Evolutionary conservation across 768 basidiomycete species (phyloP).

Genomic region (Lepiota subincarnata): DNA sequence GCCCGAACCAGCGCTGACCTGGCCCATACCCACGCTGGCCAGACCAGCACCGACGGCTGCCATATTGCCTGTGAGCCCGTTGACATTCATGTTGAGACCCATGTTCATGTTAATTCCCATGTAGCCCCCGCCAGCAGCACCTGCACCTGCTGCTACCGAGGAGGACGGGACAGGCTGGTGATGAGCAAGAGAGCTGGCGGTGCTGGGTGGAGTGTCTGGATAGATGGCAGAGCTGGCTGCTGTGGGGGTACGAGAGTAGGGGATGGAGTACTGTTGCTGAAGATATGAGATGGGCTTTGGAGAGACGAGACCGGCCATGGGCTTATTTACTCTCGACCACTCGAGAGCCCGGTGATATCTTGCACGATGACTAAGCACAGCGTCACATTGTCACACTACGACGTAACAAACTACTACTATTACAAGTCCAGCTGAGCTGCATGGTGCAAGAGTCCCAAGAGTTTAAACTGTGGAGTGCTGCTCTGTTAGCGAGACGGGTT

Average conservation of each 20-base stretch:
- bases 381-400: constrained; percentile 12
- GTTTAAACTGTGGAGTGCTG: constrained; percentile 31
- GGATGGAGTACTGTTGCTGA: constrained; percentile 54
- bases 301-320: constrained; percentile 62
- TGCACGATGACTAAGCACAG: constrained; percentile 6
- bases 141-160: background rate
- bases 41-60: background rate
- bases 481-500: constrained; percentile 1
- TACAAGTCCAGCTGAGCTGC: constrained; percentile 33
- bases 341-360: background rate
- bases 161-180: constrained; percentile 34
- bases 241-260: constrained; percentile 50
- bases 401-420: background rate
- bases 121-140: background rate
- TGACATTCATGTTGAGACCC: constrained; percentile 21
- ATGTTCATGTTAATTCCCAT: constrained; percentile 18
- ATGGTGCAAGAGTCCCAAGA: constrained; percentile 44
- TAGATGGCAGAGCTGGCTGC: constrained; percentile 44
- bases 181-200: constrained; percentile 50
- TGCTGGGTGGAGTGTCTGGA: constrained; percentile 60
- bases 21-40: background rate
- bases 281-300: constrained; percentile 61
- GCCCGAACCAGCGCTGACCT: constrained; percentile 10
- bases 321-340: background rate
- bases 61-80: constrained; percentile 20